A percentile compares a stretch with the other conserved stretches of the same genome.
phyloP scores from a whole-genome alignment of 495 filamentous ascomycete genomes.

The Bryoglossum gracile region DNA sequence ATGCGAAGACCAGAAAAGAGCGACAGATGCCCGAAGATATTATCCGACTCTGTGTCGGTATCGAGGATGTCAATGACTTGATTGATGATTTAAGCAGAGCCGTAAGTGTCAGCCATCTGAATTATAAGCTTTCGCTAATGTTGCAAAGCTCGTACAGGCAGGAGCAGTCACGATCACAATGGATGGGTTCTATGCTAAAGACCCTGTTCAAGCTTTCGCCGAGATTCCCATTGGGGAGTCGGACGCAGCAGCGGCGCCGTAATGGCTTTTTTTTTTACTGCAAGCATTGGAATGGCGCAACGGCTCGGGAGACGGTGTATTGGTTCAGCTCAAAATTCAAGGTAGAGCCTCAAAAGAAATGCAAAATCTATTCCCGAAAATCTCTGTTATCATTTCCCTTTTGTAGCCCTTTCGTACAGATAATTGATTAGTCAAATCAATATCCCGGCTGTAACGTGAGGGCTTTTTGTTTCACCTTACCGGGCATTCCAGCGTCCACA shows the following conservation, averaged over 20 bases:
- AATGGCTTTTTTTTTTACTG: background rate
- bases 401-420: no score
- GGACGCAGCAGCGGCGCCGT: slow-evolving; percentile 15
- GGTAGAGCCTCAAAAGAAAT: no score
- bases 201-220: slow-evolving; percentile 11
- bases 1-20: slow-evolving; percentile 84
- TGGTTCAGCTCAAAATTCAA: no score
- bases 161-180: slow-evolving; percentile 81
- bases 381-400: no score
- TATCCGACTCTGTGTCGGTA: slow-evolving; percentile 90
- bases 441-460: background rate
- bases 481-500: no score
- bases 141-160: slow-evolving; percentile 89
- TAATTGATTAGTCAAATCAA: background rate
- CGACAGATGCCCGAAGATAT: slow-evolving; percentile 92
- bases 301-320: no score
- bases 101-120: slow-evolving; percentile 59
- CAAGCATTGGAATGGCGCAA: slow-evolving; percentile 14
- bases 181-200: slow-evolving; percentile 61
- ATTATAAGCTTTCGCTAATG: no score
- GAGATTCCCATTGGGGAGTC: slow-evolving; percentile 19
- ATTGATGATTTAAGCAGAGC: slow-evolving; percentile 88
- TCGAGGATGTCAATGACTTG: slow-evolving; percentile 88
- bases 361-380: no score
- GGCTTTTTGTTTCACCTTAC: no score